phyloP scores from a whole-genome alignment of 2,329 filamentous ascomycete species.

The Hortaea werneckii region DNA sequence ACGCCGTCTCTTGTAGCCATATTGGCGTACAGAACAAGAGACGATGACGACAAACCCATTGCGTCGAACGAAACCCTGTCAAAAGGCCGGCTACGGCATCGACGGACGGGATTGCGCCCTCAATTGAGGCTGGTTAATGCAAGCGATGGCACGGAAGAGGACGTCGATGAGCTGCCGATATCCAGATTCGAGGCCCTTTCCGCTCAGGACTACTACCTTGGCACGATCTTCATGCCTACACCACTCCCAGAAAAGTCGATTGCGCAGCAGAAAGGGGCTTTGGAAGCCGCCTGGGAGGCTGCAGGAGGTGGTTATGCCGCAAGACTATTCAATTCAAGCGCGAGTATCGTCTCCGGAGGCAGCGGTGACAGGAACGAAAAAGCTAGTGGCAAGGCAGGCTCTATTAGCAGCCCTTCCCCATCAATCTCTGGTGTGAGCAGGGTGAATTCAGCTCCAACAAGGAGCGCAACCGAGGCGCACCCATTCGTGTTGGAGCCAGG shows the following conservation, averaged over 20 bases:
- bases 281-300: conserved; percentile 86
- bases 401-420: conserved; percentile 21
- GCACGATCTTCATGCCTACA: conserved; percentile 67
- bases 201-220: conserved; percentile 84
- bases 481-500: conserved; percentile 45
- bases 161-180: conserved; percentile 75
- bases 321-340: conserved; percentile 74
- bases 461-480: conserved; percentile 26
- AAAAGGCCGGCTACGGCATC: conserved; percentile 48
- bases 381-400: not conserved
- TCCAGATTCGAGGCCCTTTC: conserved; percentile 79
- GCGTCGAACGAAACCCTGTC: conserved; percentile 12
- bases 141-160: conserved; percentile 66
- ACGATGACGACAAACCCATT: conserved; percentile 53
- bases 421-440: conserved; percentile 22
- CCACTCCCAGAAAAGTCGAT: conserved; percentile 46
- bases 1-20: conserved; percentile 83
- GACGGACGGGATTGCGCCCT: conserved; percentile 71
- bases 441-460: conserved; percentile 14
- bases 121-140: conserved; percentile 89
- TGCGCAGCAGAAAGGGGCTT: conserved; percentile 51
- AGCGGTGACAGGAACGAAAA: conserved; percentile 24
- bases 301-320: conserved; percentile 66
- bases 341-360: conserved; percentile 52
- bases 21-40: conserved; percentile 76